These are phyloP conservation scores for Trametes polyzona DNA, from an alignment of 1,284 basidiomycete genomes.

Conservation along the genomic window DNA sequence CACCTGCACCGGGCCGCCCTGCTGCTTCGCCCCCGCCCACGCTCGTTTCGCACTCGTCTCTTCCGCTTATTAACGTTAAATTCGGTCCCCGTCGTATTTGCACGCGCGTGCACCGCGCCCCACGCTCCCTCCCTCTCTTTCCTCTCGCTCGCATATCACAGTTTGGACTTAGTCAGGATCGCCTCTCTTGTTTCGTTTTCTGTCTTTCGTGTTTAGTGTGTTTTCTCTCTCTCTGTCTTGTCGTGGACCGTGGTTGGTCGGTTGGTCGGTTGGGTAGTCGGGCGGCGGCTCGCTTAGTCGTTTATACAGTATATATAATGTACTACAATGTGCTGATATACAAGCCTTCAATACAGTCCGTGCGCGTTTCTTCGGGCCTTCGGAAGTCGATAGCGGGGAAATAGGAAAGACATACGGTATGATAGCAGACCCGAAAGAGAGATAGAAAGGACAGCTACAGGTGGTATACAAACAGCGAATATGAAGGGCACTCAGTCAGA, in stretches of 20 bases:
- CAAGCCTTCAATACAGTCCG: not conserved
- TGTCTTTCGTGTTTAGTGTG: not conserved
- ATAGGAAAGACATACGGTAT: too few relatives aligned
- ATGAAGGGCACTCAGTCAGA: not conserved
- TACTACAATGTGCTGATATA: conserved; percentile 6
- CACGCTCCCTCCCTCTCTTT: not conserved
- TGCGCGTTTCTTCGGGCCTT: not conserved
- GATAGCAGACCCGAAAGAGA: too few relatives aligned
- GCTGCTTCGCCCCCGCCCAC: conserved; percentile 1
- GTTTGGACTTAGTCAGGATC: too few relatives aligned
- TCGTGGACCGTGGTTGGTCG: conserved; percentile 4
- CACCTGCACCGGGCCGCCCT: not conserved
- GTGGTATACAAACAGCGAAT: too few relatives aligned
- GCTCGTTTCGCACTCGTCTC: not conserved
- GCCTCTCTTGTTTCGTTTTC: not conserved
- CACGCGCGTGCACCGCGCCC: not conserved
- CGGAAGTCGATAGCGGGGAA: not conserved
- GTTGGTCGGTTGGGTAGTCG: conserved; percentile 5
- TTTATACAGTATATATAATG: conserved; percentile 3
- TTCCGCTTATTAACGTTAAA: too few relatives aligned
- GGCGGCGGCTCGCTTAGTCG: conserved; percentile 11
- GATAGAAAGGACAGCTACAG: too few relatives aligned
- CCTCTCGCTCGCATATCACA: too few relatives aligned
- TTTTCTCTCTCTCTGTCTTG: not conserved
- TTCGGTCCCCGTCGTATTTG: too few relatives aligned